Evolutionary conservation across 2,329 filamentous ascomycete genomes (phyloP).

Genomic region (Colletotrichum sojae): DNA sequence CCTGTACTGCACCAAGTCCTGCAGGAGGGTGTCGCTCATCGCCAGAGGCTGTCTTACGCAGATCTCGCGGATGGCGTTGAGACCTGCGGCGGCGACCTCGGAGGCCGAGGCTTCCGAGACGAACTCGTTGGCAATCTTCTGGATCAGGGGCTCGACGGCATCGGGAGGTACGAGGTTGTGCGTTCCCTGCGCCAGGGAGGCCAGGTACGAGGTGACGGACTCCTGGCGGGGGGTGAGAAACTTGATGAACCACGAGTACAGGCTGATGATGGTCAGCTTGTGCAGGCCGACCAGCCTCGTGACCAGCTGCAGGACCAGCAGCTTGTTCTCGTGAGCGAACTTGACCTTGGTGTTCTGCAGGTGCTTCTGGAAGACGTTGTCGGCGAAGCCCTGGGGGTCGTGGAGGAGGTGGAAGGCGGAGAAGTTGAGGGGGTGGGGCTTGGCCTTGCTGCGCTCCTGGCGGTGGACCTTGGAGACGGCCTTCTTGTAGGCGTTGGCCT

Average conservation of each 20-base stretch:
- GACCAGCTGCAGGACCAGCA: slow-evolving; percentile 91
- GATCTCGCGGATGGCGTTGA: slow-evolving; percentile 96
- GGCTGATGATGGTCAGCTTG: slow-evolving; percentile 87
- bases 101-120: slow-evolving; percentile 93
- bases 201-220: slow-evolving; percentile 92
- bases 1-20: slow-evolving; percentile 95
- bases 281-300: slow-evolving; percentile 93
- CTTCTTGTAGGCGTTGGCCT: slow-evolving; percentile 81
- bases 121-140: slow-evolving; percentile 98
- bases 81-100: slow-evolving; percentile 90
- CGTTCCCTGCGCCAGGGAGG: slow-evolving; percentile 90
- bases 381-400: slow-evolving; percentile 94
- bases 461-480: slow-evolving; percentile 87
- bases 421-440: slow-evolving; percentile 93
- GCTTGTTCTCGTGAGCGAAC: slow-evolving; percentile 88
- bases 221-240: slow-evolving; percentile 90
- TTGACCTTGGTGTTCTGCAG: slow-evolving; percentile 89
- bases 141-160: slow-evolving; percentile 88
- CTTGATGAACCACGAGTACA: slow-evolving; percentile 98
- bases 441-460: slow-evolving; percentile 88
- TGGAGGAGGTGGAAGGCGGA: slow-evolving; percentile 94
- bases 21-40: slow-evolving; percentile 94
- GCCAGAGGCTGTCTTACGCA: slow-evolving; percentile 94
- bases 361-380: slow-evolving; percentile 91
- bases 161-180: slow-evolving; percentile 95